Conservation (phyloP, 257 asterid species). For the Anisodus tanguticus region DNA sequence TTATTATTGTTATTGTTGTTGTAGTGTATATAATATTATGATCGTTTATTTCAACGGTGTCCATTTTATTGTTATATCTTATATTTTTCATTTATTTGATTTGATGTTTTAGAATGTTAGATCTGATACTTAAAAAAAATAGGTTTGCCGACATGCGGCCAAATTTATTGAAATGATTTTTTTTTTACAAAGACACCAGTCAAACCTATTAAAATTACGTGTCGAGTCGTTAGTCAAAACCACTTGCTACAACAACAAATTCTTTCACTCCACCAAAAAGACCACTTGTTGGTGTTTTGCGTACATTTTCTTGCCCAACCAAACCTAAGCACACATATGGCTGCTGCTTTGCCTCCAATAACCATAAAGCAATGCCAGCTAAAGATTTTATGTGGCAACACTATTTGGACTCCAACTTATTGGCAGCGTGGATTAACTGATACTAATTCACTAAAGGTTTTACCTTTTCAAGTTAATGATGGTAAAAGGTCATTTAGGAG, state of each 20-base stretch:
- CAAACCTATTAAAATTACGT: not conserved
- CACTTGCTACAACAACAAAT: not conserved
- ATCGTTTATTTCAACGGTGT: not conserved
- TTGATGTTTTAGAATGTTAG: not conserved
- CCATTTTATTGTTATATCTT: not conserved
- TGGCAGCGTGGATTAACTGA: not conserved
- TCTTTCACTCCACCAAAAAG: conserved; percentile 21
- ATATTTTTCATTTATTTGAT: not conserved
- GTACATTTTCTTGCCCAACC: not conserved
- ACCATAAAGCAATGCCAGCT: not conserved
- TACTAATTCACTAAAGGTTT: not conserved
- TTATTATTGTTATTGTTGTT: no score
- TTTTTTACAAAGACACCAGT: not conserved
- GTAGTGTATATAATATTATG: no score
- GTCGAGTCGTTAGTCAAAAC: not conserved
- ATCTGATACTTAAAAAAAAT: not conserved
- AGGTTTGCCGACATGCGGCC: not conserved
- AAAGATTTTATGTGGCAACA: not conserved
- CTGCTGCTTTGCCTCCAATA: not conserved
- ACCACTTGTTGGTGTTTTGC: not conserved
- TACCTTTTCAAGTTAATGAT: conserved; percentile 6
- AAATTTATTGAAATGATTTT: not conserved
- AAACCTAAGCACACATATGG: conserved; percentile 6
- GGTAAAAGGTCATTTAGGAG: conserved; percentile 16
- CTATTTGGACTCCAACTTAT: conserved; percentile 18